These are phyloP conservation scores for Bipolaris sorokiniana DNA, from an alignment of 2,329 filamentous ascomycete species.

Conservation along the genomic window DNA sequence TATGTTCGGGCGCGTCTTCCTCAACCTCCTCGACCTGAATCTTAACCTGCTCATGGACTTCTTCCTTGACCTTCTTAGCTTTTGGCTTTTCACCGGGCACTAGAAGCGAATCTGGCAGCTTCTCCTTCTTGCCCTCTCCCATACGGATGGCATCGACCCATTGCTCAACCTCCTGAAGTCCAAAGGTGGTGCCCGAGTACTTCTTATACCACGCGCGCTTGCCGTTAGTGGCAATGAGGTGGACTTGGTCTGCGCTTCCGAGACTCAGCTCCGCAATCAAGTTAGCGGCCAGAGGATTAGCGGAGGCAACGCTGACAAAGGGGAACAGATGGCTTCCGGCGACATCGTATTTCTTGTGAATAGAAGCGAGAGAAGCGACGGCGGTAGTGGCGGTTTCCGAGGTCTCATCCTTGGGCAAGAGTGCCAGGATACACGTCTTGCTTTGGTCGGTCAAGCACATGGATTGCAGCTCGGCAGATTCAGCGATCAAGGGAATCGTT, in stretches of 20 bases:
- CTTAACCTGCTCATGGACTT: conserved; percentile 39
- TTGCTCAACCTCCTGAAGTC: conserved; percentile 69
- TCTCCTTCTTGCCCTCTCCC: conserved; percentile 82
- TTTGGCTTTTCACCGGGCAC: conserved; percentile 30
- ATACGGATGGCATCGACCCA: conserved; percentile 94
- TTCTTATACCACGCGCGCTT: conserved; percentile 86
- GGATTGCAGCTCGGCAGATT: conserved; percentile 67
- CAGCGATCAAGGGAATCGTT: conserved; percentile 69
- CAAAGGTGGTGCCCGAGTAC: conserved; percentile 66
- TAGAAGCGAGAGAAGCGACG: conserved; percentile 66
- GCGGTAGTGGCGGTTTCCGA: conserved; percentile 55
- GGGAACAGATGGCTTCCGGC: conserved; percentile 76
- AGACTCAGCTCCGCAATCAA: conserved; percentile 70
- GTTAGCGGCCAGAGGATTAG: conserved; percentile 62
- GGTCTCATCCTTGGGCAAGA: conserved; percentile 49
- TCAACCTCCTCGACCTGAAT: conserved; percentile 41
- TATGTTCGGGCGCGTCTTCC: conserved; percentile 26
- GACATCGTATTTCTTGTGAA: conserved; percentile 76
- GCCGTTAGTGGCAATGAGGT: conserved; percentile 82
- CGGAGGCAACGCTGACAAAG: conserved; percentile 74
- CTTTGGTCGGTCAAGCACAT: conserved; percentile 78
- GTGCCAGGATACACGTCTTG: conserved; percentile 79
- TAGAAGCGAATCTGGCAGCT: conserved; percentile 61
- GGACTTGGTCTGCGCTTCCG: conserved; percentile 58
- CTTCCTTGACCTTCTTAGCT: conserved; percentile 29